These are phyloP conservation scores for Ascochyta koolunga DNA, from an alignment of 2,329 filamentous ascomycete species.

Conservation along the genomic window DNA sequence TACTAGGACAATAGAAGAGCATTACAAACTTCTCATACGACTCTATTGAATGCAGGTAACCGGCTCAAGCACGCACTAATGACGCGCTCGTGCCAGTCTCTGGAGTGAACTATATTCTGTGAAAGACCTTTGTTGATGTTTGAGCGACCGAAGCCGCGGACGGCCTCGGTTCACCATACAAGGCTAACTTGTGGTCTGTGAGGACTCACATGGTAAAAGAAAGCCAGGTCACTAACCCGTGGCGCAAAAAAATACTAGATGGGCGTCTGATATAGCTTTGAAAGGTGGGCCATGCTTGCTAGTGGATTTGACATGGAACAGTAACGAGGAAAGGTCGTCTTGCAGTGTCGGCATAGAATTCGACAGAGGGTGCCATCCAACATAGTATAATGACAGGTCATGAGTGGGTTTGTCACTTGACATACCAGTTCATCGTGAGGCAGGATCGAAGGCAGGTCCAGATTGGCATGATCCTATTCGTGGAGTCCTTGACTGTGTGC, in stretches of 20 bases:
- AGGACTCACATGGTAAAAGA: background rate
- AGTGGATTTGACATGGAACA: background rate
- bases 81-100: slow-evolving; percentile 20
- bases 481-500: slow-evolving; percentile 5
- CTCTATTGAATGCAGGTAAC: slow-evolving; percentile 17
- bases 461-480: slow-evolving; percentile 1
- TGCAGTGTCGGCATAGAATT: background rate
- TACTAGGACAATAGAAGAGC: background rate
- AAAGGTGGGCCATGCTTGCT: background rate
- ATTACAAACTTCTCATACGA: background rate
- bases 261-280: background rate
- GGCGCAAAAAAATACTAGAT: background rate
- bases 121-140: background rate
- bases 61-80: slow-evolving; percentile 19
- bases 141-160: background rate
- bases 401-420: background rate
- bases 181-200: background rate
- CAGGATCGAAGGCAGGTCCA: background rate
- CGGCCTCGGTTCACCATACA: background rate
- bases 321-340: background rate
- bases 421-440: background rate
- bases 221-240: background rate
- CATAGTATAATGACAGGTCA: background rate
- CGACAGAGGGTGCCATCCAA: background rate
- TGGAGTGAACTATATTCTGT: slow-evolving; percentile 1